A percentile compares a stretch with the other conserved stretches of the same genome.
Conservation (phyloP, 2,329 filamentous ascomycete species). For the Xylariaceae sp. region DNA sequence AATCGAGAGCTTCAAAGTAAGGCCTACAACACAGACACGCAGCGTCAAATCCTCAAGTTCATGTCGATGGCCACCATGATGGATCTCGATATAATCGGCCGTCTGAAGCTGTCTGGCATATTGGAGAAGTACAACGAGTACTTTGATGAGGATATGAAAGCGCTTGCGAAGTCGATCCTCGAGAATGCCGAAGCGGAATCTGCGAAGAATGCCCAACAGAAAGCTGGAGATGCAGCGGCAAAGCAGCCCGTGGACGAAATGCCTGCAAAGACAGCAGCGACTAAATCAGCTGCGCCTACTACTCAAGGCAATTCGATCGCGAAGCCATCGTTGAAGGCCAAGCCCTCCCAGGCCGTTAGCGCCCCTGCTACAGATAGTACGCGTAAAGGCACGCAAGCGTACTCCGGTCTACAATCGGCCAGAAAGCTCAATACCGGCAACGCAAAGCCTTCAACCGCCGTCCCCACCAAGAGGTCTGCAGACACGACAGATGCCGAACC, state of each 20-base stretch:
- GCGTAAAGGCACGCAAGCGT: constrained; percentile 23
- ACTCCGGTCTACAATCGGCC: constrained; percentile 28
- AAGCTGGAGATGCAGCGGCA: background rate
- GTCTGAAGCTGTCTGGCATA: constrained; percentile 11
- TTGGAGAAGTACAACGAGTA: constrained; percentile 15
- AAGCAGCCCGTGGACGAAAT: constrained; percentile 5
- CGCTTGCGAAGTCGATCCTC: constrained; percentile 22
- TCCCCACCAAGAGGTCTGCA: constrained; percentile 34
- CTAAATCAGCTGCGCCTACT: background rate
- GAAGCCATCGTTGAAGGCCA: constrained; percentile 12
- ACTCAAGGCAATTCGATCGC: constrained; percentile 4
- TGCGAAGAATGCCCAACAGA: constrained; percentile 7
- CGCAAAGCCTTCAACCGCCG: constrained; percentile 15
- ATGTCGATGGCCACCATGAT: constrained; percentile 42
- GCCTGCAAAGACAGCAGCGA: constrained; percentile 9
- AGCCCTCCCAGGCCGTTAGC: background rate
- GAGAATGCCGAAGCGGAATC: constrained; percentile 21
- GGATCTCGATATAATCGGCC: constrained; percentile 13
- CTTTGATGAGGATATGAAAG: constrained; percentile 25
- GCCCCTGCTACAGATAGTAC: constrained; percentile 4
- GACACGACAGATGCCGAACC: constrained; percentile 36
- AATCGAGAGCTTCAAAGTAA: constrained; percentile 49
- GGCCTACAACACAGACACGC: constrained; percentile 49
- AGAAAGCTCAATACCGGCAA: constrained; percentile 24
- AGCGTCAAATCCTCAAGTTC: constrained; percentile 54